Evolutionary conservation across 345 rosid genomes (phyloP), one percentile per base, ranked within the genome.

Genomic region (Nasturtium officinale): DNA sequence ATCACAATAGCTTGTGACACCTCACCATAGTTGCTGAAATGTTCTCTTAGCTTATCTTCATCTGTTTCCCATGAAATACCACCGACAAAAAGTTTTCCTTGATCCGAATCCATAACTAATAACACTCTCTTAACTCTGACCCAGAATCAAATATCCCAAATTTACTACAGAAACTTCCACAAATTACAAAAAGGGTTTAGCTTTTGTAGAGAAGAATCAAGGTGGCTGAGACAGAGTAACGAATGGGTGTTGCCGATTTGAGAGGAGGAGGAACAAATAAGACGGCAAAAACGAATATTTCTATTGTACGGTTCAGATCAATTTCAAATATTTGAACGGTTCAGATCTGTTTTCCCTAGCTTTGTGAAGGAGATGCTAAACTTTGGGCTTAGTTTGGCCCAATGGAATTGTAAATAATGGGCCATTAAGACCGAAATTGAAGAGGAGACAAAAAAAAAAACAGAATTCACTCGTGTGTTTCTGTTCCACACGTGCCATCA

Each of bases 1-100:
- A 91, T 87, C 37, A 89, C 87, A 8, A 78, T 87, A 15, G 90
- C 65, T 80, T 89, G 84, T 11, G 80, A 53, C 35, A 89, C 90
- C 16, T 89, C 90, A 6, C 97, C 91, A 45, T 81, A 91, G 42
- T 82, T 82, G 15, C 79, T 21, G 76, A 91, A 91, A 76, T 89
- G 84, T 37, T 88, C 94, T 29, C 52, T 79, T 33, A 89, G 86
- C 83, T 75, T 85, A 1, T 89, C 96, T 81, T 91, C 96, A 18
- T 61, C 69, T 0, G 96, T 91, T 78, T 91, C 97, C 97, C 96
- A 91, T 42, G 97, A 89, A 65, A 91, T 80, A 66, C 97, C 97
- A 26, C 96, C 96, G 61, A 89, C 84, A 78, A 89, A 91, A 15
- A 91, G 87, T 86, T 89, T 85, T 42, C 96, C 96, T 72, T 83